Base-by-base conservation (phyloP, 768 basidiomycete species). In the Kwoniella shandongensis region DNA sequence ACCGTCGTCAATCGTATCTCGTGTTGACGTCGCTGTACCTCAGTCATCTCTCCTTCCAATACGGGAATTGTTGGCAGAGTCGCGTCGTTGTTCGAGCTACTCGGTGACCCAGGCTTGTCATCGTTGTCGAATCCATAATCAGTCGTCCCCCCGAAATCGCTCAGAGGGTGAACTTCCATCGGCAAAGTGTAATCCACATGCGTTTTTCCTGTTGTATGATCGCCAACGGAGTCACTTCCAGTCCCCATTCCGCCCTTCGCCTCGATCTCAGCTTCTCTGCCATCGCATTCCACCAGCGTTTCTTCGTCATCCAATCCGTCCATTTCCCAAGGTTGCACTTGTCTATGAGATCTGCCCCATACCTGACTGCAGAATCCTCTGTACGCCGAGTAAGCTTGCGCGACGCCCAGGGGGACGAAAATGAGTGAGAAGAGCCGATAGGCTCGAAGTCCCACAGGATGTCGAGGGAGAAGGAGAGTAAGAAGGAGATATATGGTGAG, bases 241-340 rank as follows among this genome's bases (percentile, higher is more conserved):
- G 20, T 22, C 25, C n/a, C n/a, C n/a, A n/a, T n/a, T n/a, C 41
- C 40, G 17, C 25, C 4, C 25, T 41, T 53, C 26, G 47, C 17
- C 26, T 59, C 57, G 42, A 51, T 40, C n/a, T 46, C 44, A 8
- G 27, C 22, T 12, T 36, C 45, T 20, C 17, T 38, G 22, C 45
- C 46, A 45, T 54, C 18, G 20, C 13, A 1, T 27, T 56, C 46
- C 23, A 60, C 52, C 22, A 44, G 17, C 5, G 40, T 44, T 35
- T 66, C 63, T 20, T 70, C 69, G 29, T 56, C 55, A 17, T 55
- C 65, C 18, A 62, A 11, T 18, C 63, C 62, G 30, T 70, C 67
- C 67, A 74, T 58, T 38, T 74, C 72, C 72, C 72, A 74, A 0
- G 72, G 72, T 44, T 57, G 47, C 39, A 74, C 50, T 51, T 74